phyloP scores from a whole-genome alignment of 805 yeast genomes.

The Kregervanrija fluxuum region DNA sequence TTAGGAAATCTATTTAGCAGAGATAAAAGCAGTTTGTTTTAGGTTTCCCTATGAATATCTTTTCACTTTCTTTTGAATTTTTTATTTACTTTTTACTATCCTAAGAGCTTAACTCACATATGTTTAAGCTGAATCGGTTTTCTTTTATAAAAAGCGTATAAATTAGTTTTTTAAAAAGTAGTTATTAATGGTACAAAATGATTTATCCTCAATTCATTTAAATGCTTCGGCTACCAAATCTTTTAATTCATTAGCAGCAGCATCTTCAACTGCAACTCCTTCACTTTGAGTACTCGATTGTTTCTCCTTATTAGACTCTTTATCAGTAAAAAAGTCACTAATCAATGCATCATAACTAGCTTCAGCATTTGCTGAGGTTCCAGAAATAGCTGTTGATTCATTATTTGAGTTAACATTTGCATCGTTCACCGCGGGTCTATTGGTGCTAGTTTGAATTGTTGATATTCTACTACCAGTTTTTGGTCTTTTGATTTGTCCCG shows the following conservation, averaged over 20 bases:
- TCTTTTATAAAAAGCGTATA: too few relatives aligned
- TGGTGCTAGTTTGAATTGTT: neutral
- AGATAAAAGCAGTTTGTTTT: too few relatives aligned
- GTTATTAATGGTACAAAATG: too few relatives aligned
- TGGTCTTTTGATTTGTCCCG: neutral
- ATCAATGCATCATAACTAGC: slow-evolving; percentile 20
- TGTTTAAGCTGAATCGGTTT: too few relatives aligned
- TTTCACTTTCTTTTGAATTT: too few relatives aligned
- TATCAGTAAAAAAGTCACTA: slow-evolving; percentile 5
- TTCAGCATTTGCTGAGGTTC: slow-evolving; percentile 7
- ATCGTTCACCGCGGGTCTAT: neutral
- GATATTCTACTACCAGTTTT: slow-evolving; percentile 2
- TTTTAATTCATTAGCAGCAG: slow-evolving; percentile 24
- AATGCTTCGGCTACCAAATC: slow-evolving; percentile 30
- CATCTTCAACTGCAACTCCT: slow-evolving; percentile 7
- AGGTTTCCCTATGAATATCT: too few relatives aligned
- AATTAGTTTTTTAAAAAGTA: too few relatives aligned
- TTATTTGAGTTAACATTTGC: neutral
- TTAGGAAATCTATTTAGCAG: too few relatives aligned
- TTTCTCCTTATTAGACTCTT: neutral
- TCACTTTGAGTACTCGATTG: neutral
- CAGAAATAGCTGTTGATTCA: slow-evolving; percentile 5
- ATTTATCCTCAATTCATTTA: slow-evolving; percentile 8
- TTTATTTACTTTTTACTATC: too few relatives aligned
- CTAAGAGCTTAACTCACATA: too few relatives aligned